Conservation (phyloP, 108 stramenopile species). For the Pseudonitzschia pungens region DNA sequence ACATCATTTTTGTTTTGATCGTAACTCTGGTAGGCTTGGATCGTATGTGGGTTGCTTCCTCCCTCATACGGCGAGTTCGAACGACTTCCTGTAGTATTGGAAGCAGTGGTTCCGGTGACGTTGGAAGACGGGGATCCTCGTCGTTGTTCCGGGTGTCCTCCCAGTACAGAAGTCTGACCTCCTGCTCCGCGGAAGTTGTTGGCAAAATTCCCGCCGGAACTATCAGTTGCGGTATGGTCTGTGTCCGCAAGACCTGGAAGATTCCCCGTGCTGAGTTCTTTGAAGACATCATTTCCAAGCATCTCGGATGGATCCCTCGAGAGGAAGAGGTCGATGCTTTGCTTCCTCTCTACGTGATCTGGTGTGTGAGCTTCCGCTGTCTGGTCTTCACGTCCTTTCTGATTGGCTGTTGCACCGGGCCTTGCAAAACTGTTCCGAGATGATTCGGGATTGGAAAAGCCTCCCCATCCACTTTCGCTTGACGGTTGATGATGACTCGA, state of each 20-base stretch:
- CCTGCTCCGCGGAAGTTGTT: conserved; percentile 4
- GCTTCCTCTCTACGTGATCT: conserved; percentile 30
- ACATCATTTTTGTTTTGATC: conserved; percentile 9
- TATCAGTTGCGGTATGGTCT: too few species aligned
- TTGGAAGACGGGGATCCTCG: conserved; percentile 37
- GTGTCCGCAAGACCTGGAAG: conserved; percentile 31
- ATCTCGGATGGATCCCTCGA: conserved; percentile 79
- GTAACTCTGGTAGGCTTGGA: conserved; percentile 33
- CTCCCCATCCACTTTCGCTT: conserved; percentile 11
- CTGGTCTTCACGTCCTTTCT: neutral
- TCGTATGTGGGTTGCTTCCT: conserved; percentile 16
- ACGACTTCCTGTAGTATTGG: conserved; percentile 45
- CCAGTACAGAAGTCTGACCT: conserved; percentile 7
- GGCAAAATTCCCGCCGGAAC: neutral
- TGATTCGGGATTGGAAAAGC: conserved; percentile 11
- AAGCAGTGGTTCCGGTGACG: conserved; percentile 44
- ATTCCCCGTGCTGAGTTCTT: conserved; percentile 35
- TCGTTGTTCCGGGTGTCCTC: conserved; percentile 4
- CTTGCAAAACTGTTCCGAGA: conserved; percentile 18
- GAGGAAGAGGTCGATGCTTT: conserved; percentile 72
- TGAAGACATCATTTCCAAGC: conserved; percentile 79
- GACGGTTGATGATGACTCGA: conserved; percentile 5
- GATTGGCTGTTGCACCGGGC: neutral
- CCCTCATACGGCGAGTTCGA: conserved; percentile 51
- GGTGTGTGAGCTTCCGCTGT: conserved; percentile 23